Conservation (phyloP, 495 filamentous ascomycete species). For the Symbiotaphrina buchneri region DNA sequence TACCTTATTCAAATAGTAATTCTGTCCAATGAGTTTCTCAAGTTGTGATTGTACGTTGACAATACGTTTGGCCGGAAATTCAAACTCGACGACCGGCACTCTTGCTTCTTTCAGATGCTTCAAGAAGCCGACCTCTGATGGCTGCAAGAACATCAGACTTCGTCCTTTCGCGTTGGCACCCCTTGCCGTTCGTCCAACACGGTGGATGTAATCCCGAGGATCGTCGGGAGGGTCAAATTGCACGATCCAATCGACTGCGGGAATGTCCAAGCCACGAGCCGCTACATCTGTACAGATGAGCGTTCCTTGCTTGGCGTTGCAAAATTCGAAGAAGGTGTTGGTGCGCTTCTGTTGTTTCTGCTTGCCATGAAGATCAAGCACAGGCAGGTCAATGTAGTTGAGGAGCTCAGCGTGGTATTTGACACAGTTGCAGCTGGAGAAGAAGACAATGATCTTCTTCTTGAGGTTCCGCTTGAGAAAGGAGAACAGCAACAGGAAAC, state of each 20-base stretch:
- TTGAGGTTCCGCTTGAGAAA: slow-evolving; percentile 79
- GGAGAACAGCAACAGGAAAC: slow-evolving; percentile 85
- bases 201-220: slow-evolving; percentile 85
- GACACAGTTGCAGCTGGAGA: slow-evolving; percentile 81
- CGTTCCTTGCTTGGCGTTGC: slow-evolving; percentile 75
- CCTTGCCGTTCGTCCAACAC: slow-evolving; percentile 84
- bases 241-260: slow-evolving; percentile 83
- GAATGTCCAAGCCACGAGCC: slow-evolving; percentile 83
- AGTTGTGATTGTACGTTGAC: slow-evolving; percentile 88
- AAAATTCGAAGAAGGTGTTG: slow-evolving; percentile 96
- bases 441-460: slow-evolving; percentile 97
- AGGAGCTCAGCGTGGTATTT: slow-evolving; percentile 88
- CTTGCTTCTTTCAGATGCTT: slow-evolving; percentile 78
- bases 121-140: slow-evolving; percentile 78
- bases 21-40: slow-evolving; percentile 78
- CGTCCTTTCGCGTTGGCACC: slow-evolving; percentile 65
- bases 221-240: slow-evolving; percentile 92
- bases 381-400: slow-evolving; percentile 89
- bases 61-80: slow-evolving; percentile 81
- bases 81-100: slow-evolving; percentile 88
- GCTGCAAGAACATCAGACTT: slow-evolving; percentile 79
- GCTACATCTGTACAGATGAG: slow-evolving; percentile 95
- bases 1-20: slow-evolving; percentile 90
- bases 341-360: slow-evolving; percentile 96
- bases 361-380: slow-evolving; percentile 74